Conservation (phyloP, 2,329 filamentous ascomycete genomes). For the Fonsecaea erecta region DNA sequence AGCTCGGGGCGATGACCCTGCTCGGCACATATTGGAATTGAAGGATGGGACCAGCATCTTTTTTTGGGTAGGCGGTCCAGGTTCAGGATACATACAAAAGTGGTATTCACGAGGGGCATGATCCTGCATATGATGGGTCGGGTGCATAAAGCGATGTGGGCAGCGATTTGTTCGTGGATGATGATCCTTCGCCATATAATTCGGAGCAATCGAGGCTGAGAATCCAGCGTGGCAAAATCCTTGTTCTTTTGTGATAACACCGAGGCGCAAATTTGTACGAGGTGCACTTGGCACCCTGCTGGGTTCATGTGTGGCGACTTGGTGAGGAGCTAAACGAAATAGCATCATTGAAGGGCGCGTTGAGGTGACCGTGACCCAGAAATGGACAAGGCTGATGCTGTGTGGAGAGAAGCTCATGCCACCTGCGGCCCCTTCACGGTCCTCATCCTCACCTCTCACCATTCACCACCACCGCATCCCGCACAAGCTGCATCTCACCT, state of each 20-base stretch:
- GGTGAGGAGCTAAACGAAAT: not conserved
- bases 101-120: not conserved
- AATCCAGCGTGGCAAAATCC: not conserved
- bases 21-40: not conserved
- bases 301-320: not conserved
- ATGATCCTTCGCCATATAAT: not conserved
- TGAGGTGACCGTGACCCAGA: not conserved
- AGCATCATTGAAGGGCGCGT: not conserved
- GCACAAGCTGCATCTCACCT: not conserved
- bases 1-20: not conserved
- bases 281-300: not conserved
- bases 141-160: not conserved
- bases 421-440: not conserved
- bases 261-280: not conserved
- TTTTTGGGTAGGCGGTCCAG: not conserved
- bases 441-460: not conserved
- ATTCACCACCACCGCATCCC: no score
- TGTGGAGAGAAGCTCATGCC: not conserved
- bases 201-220: not conserved
- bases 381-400: not conserved
- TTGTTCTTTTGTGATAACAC: not conserved
- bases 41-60: not conserved
- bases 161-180: not conserved
- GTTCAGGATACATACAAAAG: not conserved
- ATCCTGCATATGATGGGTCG: not conserved